Conservation (phyloP, 2,329 filamentous ascomycete genomes). For the Ceratocystis smalleyi region DNA sequence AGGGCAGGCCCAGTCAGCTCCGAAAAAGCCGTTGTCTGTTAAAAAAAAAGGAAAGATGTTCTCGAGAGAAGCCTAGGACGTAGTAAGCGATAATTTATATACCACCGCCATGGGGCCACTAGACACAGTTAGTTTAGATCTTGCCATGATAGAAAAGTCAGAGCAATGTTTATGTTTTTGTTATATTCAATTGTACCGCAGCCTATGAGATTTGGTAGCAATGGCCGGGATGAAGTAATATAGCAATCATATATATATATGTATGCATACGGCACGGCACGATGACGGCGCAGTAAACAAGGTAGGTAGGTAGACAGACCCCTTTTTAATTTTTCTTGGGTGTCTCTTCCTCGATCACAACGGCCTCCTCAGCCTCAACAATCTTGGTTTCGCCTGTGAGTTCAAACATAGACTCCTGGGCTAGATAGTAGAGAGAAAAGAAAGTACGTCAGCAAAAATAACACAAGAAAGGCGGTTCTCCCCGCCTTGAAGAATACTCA, state of each 20-base stretch:
- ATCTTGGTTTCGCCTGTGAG: neutral
- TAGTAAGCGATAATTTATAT: neutral
- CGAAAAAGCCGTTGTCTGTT: neutral
- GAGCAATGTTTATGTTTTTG: neutral
- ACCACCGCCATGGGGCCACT: neutral
- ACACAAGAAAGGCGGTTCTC: neutral
- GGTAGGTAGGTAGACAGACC: neutral
- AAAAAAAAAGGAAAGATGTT: neutral
- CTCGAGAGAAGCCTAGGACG: neutral
- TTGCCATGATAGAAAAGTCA: neutral
- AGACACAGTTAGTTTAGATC: conserved; percentile 2
- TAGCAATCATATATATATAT: neutral
- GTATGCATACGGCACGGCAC: neutral
- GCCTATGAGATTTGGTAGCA: neutral
- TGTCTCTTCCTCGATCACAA: conserved; percentile 2
- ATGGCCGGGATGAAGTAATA: neutral
- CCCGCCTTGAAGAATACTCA: too few relatives aligned
- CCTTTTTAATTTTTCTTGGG: conserved; percentile 5
- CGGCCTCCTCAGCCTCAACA: neutral
- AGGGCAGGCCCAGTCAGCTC: neutral
- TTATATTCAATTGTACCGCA: neutral
- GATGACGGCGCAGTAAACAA: neutral
- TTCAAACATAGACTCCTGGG: conserved; percentile 44
- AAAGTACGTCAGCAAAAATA: neutral
- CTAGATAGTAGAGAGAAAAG: conserved; percentile 24